Conservation (phyloP, 768 basidiomycete species). For the Hortiboletus campestris region DNA sequence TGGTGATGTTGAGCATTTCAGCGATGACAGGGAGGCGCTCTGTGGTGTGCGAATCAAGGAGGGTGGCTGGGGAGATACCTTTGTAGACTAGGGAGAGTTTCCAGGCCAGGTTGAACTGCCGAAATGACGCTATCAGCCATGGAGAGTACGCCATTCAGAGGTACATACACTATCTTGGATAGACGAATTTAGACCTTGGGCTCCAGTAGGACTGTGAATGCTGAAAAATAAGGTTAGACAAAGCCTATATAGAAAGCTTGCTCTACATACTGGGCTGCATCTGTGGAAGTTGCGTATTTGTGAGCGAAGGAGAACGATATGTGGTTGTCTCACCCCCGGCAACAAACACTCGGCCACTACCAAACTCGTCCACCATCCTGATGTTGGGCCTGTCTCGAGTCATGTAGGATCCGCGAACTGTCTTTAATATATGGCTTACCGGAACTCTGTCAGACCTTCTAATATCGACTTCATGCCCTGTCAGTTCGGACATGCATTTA, state of each 20-base stretch:
- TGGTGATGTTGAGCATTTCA: slow-evolving; percentile 43
- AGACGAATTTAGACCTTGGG: slow-evolving; percentile 38
- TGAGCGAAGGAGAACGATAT: neutral
- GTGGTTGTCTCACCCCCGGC: slow-evolving; percentile 37
- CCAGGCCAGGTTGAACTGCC: slow-evolving; percentile 43
- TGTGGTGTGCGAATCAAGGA: slow-evolving; percentile 41
- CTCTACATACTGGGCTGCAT: slow-evolving; percentile 41
- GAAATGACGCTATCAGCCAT: neutral
- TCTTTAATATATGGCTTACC: slow-evolving; percentile 20
- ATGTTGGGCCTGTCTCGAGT: slow-evolving; percentile 41
- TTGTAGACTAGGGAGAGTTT: slow-evolving; percentile 44
- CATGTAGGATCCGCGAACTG: neutral
- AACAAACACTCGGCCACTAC: slow-evolving; percentile 44
- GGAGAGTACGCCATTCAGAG: neutral
- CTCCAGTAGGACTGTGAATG: slow-evolving; percentile 24
- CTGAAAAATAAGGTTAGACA: slow-evolving; percentile 2
- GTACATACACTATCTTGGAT: slow-evolving; percentile 39
- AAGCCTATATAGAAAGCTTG: neutral
- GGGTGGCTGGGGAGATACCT: slow-evolving; percentile 31
- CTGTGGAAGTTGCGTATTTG: slow-evolving; percentile 25
- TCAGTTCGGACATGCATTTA: slow-evolving; percentile 27
- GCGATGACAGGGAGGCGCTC: slow-evolving; percentile 48
- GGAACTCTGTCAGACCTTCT: slow-evolving; percentile 28
- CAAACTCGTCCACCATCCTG: slow-evolving; percentile 45
- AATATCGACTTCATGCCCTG: slow-evolving; percentile 32